A percentile compares a stretch with the other conserved stretches of the same genome.
Conservation (phyloP, 2,329 filamentous ascomycete genomes). For the Fusarium transvaalense region DNA sequence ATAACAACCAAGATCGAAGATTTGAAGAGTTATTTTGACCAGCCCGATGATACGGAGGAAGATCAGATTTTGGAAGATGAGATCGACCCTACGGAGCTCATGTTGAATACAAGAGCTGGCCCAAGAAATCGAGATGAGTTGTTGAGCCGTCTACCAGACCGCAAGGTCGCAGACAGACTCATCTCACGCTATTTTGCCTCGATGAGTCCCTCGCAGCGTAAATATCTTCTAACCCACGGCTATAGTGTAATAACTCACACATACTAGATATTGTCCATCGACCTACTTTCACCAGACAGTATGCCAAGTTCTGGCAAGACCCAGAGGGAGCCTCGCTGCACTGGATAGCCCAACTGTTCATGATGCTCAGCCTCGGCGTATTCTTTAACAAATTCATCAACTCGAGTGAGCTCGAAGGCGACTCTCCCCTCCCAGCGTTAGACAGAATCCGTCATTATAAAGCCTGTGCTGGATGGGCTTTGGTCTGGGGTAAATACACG, state of each 20-base stretch:
- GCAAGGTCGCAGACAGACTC: slow-evolving; percentile 61
- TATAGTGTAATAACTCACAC: slow-evolving; percentile 12
- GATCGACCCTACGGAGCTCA: slow-evolving; percentile 56
- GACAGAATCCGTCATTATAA: slow-evolving; percentile 64
- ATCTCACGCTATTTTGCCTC: slow-evolving; percentile 67
- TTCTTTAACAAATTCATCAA: slow-evolving; percentile 60
- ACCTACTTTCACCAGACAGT: slow-evolving; percentile 64
- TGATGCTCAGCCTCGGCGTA: slow-evolving; percentile 59
- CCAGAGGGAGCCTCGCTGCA: slow-evolving; percentile 55
- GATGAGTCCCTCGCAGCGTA: slow-evolving; percentile 65
- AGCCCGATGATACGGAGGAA: slow-evolving; percentile 56
- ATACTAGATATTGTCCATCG: slow-evolving; percentile 64
- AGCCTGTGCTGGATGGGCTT: slow-evolving; percentile 63
- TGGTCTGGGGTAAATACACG: slow-evolving; percentile 64
- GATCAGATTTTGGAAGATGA: slow-evolving; percentile 53
- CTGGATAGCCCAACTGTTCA: slow-evolving; percentile 66
- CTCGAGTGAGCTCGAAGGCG: slow-evolving; percentile 59
- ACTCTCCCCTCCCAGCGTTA: slow-evolving; percentile 56
- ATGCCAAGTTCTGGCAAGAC: slow-evolving; percentile 63
- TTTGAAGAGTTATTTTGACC: slow-evolving; percentile 68
- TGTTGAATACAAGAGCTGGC: slow-evolving; percentile 57
- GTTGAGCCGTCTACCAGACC: slow-evolving; percentile 61
- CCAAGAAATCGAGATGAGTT: slow-evolving; percentile 61
- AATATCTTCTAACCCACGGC: slow-evolving; percentile 27
- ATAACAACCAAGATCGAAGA: slow-evolving; percentile 65